These are phyloP conservation scores for Neonectria punicea DNA, from an alignment of 2,329 filamentous ascomycete species.

Conservation along the genomic window DNA sequence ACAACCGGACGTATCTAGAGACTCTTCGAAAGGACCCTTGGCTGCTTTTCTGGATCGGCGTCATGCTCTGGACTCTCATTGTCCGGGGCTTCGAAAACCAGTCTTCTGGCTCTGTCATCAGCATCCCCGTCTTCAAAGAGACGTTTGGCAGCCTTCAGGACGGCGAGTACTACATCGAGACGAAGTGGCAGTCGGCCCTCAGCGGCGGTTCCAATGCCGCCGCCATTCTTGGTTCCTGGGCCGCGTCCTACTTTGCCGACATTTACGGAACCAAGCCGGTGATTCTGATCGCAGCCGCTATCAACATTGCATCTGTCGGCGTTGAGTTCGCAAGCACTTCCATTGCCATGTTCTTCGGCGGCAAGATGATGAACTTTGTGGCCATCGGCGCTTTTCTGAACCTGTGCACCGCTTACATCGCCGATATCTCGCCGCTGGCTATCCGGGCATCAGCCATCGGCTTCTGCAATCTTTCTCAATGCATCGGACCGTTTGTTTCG, in stretches of 20 bases:
- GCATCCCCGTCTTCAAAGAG: constrained; percentile 36
- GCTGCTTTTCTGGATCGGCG: constrained; percentile 45
- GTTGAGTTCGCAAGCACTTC: constrained; percentile 46
- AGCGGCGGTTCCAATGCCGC: constrained; percentile 39
- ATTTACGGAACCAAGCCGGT: constrained; percentile 39
- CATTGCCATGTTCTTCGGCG: constrained; percentile 44
- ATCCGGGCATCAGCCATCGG: constrained; percentile 50
- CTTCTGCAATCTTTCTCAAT: constrained; percentile 53
- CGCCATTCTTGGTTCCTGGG: constrained; percentile 40
- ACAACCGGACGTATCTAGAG: constrained; percentile 39
- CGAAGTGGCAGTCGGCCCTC: constrained; percentile 45
- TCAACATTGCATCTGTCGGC: constrained; percentile 44
- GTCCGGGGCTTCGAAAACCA: constrained; percentile 44
- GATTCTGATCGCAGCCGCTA: constrained; percentile 29
- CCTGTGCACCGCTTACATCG: constrained; percentile 51
- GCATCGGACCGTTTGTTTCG: constrained; percentile 52
- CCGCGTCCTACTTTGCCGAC: constrained; percentile 41
- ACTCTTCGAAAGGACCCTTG: constrained; percentile 43
- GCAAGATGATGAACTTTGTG: constrained; percentile 46
- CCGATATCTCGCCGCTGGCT: constrained; percentile 51
- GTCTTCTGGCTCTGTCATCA: constrained; percentile 37
- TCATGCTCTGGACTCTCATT: constrained; percentile 46
- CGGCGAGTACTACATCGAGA: constrained; percentile 37
- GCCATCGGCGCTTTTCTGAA: constrained; percentile 51
- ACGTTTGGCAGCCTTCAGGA: constrained; percentile 28